phyloP scores from a whole-genome alignment of 1,139 yeast genomes.

The Pichia sp. region DNA sequence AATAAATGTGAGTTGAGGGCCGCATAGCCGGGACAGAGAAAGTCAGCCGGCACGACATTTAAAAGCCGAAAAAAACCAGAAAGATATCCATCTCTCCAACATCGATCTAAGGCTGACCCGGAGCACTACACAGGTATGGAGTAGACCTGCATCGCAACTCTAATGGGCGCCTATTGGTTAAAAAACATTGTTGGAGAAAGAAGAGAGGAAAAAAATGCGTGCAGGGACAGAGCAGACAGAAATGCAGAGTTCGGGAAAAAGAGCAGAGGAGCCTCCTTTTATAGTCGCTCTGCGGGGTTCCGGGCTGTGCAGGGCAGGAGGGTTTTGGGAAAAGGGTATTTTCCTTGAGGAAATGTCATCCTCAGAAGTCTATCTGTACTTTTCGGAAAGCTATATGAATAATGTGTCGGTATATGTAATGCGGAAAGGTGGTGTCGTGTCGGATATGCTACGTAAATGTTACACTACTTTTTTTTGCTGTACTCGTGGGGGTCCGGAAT shows the following conservation, averaged over 20 bases:
- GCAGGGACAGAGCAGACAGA: neutral
- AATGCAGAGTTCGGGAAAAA: neutral
- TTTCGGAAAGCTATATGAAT: neutral
- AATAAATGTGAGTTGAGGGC: conserved; percentile 60
- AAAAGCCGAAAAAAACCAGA: conserved; percentile 52
- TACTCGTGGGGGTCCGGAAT: conserved; percentile 61
- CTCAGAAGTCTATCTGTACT: neutral
- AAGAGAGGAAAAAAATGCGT: conserved; percentile 19
- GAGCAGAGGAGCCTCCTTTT: conserved; percentile 10
- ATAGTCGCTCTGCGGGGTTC: conserved; percentile 7
- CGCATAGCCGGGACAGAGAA: conserved; percentile 53
- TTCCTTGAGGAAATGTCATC: neutral
- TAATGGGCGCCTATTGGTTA: conserved; percentile 76
- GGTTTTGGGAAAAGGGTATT: conserved; percentile 1
- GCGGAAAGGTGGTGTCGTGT: neutral
- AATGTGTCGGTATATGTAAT: neutral
- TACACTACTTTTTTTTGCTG: conserved; percentile 17
- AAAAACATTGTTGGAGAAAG: conserved; percentile 63
- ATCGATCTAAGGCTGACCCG: conserved; percentile 82
- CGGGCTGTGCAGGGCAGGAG: neutral
- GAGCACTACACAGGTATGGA: conserved; percentile 66
- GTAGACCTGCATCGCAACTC: conserved; percentile 69
- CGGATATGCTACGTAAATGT: neutral
- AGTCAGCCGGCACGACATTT: conserved; percentile 49
- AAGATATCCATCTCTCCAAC: conserved; percentile 22